phyloP scores from a whole-genome alignment of 441 rosid genomes.

The Populus hybrid region DNA sequence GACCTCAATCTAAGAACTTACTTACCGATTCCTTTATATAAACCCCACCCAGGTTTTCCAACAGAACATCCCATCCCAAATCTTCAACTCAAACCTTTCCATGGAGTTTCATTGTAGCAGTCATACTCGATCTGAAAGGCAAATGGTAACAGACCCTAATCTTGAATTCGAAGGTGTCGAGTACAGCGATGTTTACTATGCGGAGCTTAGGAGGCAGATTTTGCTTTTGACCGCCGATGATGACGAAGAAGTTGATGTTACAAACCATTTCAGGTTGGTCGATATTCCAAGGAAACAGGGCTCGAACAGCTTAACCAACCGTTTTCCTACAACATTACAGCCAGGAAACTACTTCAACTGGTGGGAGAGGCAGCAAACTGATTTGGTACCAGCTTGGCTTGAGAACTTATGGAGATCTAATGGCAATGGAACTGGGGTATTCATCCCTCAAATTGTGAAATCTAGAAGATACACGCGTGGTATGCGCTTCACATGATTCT shows the following conservation, averaged over 20 bases:
- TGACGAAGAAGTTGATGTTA: slow-evolving; percentile 22
- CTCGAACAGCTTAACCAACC: background rate
- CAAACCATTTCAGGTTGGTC: background rate
- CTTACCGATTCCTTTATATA: slow-evolving; percentile 2
- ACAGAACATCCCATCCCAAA: background rate
- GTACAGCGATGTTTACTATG: slow-evolving; percentile 36
- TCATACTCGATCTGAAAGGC: slow-evolving; percentile 1
- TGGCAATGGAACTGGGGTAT: slow-evolving; percentile 52
- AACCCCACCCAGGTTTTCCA: background rate
- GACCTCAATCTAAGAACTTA: slow-evolving; percentile 20
- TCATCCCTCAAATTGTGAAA: slow-evolving; percentile 40
- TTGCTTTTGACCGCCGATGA: slow-evolving; percentile 47
- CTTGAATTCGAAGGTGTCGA: slow-evolving; percentile 9
- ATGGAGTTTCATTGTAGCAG: slow-evolving; percentile 14
- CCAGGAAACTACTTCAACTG: slow-evolving; percentile 33
- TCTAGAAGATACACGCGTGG: slow-evolving; percentile 22
- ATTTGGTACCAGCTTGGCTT: slow-evolving; percentile 37
- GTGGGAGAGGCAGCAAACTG: slow-evolving; percentile 23
- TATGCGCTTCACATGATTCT: background rate
- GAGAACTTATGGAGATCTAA: slow-evolving; percentile 35
- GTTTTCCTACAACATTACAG: slow-evolving; percentile 16
- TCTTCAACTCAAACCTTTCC: background rate
- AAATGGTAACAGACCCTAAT: slow-evolving; percentile 5
- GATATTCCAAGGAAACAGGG: background rate
- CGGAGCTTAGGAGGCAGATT: slow-evolving; percentile 41